Conservation (phyloP, 164 flowering plant species). For the Dillenia suffruticosa region DNA sequence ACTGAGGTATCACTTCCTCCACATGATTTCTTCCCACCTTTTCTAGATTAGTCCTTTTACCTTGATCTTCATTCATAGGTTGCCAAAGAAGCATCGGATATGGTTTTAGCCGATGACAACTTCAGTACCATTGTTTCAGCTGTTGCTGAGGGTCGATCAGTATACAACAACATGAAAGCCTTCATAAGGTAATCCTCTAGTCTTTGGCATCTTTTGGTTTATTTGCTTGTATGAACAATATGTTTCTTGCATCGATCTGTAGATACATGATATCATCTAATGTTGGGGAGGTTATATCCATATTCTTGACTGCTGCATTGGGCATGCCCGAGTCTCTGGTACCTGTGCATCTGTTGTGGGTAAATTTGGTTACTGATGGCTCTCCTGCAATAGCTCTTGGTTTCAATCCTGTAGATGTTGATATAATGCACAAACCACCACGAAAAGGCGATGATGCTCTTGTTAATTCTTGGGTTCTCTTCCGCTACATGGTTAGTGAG, state of each 20-base stretch:
- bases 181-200: constrained; percentile 57
- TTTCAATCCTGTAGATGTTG: constrained; percentile 85
- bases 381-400: constrained; percentile 98
- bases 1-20: constrained; percentile 60
- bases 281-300: constrained; percentile 90
- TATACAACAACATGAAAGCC: constrained; percentile 93
- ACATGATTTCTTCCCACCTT: not conserved
- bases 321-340: constrained; percentile 92
- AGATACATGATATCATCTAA: constrained; percentile 98
- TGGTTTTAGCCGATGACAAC: constrained; percentile 91
- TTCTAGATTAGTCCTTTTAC: not conserved
- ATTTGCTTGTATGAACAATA: not conserved
- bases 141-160: constrained; percentile 86
- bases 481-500: constrained; percentile 73
- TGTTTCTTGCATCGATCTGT: constrained; percentile 17
- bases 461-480: constrained; percentile 71
- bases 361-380: constrained; percentile 93
- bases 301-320: constrained; percentile 83
- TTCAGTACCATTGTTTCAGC: constrained; percentile 87
- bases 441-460: constrained; percentile 81
- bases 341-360: constrained; percentile 96
- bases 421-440: constrained; percentile 88
- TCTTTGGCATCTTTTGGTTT: constrained; percentile 1
- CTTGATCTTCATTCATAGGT: constrained; percentile 33
- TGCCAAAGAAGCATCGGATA: constrained; percentile 97